Percentiles rank a stretch among this genome's conserved stretches.
phyloP scores from a whole-genome alignment of 2,329 filamentous ascomycete genomes.

The Colletotrichum euphorbiae region DNA sequence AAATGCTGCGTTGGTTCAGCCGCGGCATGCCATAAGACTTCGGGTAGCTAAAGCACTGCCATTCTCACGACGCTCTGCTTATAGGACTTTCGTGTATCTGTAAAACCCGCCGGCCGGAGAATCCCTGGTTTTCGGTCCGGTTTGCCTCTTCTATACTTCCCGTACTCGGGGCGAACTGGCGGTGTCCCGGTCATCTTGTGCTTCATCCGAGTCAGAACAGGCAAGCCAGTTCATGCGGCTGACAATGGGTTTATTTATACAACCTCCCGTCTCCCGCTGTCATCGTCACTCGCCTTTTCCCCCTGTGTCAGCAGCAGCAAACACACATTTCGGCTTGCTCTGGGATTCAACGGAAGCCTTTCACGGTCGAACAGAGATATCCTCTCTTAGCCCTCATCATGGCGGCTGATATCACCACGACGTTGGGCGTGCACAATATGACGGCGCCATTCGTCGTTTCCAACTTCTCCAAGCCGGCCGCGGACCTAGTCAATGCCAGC shows the following conservation, averaged over 20 bases:
- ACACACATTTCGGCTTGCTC: background rate
- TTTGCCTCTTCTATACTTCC: background rate
- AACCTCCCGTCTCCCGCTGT: background rate
- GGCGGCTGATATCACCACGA: conserved; percentile 25
- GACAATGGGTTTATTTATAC: conserved; percentile 30
- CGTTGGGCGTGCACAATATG: conserved; percentile 28
- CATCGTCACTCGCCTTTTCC: background rate
- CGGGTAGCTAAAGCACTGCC: background rate
- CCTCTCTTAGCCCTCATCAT: background rate
- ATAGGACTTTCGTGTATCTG: background rate
- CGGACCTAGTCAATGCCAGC: conserved; percentile 30
- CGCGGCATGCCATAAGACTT: background rate
- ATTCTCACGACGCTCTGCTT: background rate
- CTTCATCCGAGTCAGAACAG: conserved; percentile 19
- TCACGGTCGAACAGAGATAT: background rate
- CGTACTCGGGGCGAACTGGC: conserved; percentile 11
- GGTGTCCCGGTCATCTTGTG: conserved; percentile 11
- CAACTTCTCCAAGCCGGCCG: conserved; percentile 22
- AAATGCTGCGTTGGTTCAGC: background rate
- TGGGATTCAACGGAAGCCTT: background rate
- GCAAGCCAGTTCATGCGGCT: conserved; percentile 6
- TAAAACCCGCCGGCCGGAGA: background rate
- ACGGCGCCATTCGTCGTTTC: conserved; percentile 16
- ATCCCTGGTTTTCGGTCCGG: conserved; percentile 3
- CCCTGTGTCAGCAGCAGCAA: conserved; percentile 1